These are phyloP conservation scores for Dipodascus geniculatus DNA, from an alignment of 805 yeast genomes.

Conservation along the genomic window DNA sequence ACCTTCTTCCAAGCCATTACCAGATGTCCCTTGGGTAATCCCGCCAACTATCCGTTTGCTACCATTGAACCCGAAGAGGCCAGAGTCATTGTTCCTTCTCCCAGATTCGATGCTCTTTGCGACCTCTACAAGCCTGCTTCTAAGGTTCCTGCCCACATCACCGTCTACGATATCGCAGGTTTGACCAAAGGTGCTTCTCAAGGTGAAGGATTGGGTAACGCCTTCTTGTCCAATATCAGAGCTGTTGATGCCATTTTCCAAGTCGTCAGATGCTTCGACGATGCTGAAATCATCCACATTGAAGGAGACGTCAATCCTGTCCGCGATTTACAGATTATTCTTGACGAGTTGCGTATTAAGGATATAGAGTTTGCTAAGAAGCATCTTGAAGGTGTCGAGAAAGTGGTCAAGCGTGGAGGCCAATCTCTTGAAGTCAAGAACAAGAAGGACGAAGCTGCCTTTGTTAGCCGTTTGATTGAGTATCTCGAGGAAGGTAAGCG, in stretches of 20 bases:
- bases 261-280: constrained; percentile 95
- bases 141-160: constrained; percentile 83
- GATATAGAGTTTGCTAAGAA: constrained; percentile 92
- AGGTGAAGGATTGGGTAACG: constrained; percentile 97
- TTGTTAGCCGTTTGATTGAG: constrained; percentile 62
- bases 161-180: constrained; percentile 96
- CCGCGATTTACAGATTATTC: constrained; percentile 86
- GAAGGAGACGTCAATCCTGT: constrained; percentile 95
- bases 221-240: constrained; percentile 90
- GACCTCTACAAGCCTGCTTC: constrained; percentile 69
- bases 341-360: constrained; percentile 85
- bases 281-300: constrained; percentile 93
- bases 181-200: constrained; percentile 92
- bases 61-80: constrained; percentile 98
- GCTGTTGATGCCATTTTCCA: constrained; percentile 97
- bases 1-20: constrained; percentile 97
- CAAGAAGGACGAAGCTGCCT: constrained; percentile 72
- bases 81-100: constrained; percentile 85
- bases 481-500: constrained; percentile 76
- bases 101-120: constrained; percentile 68
- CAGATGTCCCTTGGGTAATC: constrained; percentile 83
- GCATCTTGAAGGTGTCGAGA: constrained; percentile 66
- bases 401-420: constrained; percentile 77
- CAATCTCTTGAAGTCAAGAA: constrained; percentile 82
- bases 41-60: constrained; percentile 97